Conservation (phyloP, 2,329 filamentous ascomycete genomes). For the Arthrobotrys pseudoclavata region DNA sequence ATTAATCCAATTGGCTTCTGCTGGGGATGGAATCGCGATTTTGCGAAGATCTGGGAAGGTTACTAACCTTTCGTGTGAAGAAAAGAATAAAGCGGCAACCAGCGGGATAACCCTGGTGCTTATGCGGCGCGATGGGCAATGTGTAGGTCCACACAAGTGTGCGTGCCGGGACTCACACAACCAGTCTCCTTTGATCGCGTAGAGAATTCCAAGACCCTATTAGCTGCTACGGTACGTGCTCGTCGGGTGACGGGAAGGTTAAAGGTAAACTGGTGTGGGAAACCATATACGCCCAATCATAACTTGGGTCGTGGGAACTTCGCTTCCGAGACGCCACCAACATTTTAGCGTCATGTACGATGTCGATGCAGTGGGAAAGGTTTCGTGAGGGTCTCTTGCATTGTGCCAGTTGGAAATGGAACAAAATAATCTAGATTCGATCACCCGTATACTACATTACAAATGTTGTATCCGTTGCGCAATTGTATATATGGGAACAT, state of each 20-base stretch:
- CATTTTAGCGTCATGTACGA: constrained; percentile 52
- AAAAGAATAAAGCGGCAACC: constrained; percentile 56
- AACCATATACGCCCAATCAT: constrained; percentile 43
- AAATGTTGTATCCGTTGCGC: constrained; percentile 44
- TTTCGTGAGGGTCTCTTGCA: constrained; percentile 42
- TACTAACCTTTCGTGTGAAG: constrained; percentile 31
- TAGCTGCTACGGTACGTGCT: constrained; percentile 30
- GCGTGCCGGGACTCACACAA: constrained; percentile 14
- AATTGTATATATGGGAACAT: constrained; percentile 28
- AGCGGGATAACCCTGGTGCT: constrained; percentile 52
- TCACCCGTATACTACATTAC: constrained; percentile 24
- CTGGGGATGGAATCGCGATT: constrained; percentile 37
- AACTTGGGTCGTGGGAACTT: constrained; percentile 14
- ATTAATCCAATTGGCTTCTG: constrained; percentile 43
- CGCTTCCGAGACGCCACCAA: constrained; percentile 59
- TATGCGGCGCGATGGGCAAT: constrained; percentile 50
- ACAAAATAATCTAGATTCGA: constrained; percentile 44
- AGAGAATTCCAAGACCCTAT: constrained; percentile 31
- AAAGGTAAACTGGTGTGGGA: constrained; percentile 35
- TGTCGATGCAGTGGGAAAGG: constrained; percentile 49
- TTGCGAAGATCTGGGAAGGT: constrained; percentile 47
- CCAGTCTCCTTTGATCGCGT: constrained; percentile 26
- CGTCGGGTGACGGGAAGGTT: constrained; percentile 46
- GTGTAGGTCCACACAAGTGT: constrained; percentile 31
- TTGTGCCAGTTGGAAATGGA: constrained; percentile 34